phyloP scores from a whole-genome alignment of 352 stramenopile species.

The Pythium brassicae region DNA sequence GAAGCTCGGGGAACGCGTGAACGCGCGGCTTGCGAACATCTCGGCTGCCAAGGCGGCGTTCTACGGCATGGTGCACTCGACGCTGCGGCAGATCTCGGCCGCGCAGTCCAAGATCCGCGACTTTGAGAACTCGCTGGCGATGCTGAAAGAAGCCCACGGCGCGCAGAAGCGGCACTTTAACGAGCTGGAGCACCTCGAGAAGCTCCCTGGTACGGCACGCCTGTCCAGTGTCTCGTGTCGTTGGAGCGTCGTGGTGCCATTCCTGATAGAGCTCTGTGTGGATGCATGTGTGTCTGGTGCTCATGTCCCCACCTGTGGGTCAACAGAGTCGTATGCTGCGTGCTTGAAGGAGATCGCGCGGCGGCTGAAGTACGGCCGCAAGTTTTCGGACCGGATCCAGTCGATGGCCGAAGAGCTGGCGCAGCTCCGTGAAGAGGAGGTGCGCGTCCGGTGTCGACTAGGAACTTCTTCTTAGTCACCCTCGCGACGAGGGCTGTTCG shows the following conservation, averaged over 20 bases:
- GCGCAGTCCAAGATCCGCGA: constrained; percentile 87
- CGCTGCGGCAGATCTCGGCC: constrained; percentile 66
- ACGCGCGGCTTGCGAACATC: constrained; percentile 46
- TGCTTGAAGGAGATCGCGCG: constrained; percentile 79
- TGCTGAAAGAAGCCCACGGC: constrained; percentile 70
- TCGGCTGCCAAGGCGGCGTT: constrained; percentile 47
- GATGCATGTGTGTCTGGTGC: too few relatives aligned
- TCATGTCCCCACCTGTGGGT: too few relatives aligned
- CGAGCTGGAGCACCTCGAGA: constrained; percentile 81
- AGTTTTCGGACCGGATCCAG: constrained; percentile 80
- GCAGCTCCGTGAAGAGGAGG: constrained; percentile 77
- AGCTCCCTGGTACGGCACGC: constrained; percentile 51
- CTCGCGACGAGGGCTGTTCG: too few relatives aligned
- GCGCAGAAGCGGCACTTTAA: constrained; percentile 84
- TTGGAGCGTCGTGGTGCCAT: too few relatives aligned
- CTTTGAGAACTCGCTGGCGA: constrained; percentile 82
- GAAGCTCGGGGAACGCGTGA: constrained; percentile 59
- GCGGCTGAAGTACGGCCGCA: constrained; percentile 59
- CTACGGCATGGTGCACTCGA: constrained; percentile 53
- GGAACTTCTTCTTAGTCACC: too few relatives aligned
- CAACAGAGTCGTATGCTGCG: constrained; percentile 63
- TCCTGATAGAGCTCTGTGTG: too few relatives aligned
- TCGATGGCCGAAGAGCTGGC: constrained; percentile 83
- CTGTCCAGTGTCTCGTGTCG: too few relatives aligned
- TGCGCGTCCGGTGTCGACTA: constrained; percentile 13